Evolutionary conservation across 768 basidiomycete species (phyloP).

Genomic region (Sporobolomyces pararoseus): DNA sequence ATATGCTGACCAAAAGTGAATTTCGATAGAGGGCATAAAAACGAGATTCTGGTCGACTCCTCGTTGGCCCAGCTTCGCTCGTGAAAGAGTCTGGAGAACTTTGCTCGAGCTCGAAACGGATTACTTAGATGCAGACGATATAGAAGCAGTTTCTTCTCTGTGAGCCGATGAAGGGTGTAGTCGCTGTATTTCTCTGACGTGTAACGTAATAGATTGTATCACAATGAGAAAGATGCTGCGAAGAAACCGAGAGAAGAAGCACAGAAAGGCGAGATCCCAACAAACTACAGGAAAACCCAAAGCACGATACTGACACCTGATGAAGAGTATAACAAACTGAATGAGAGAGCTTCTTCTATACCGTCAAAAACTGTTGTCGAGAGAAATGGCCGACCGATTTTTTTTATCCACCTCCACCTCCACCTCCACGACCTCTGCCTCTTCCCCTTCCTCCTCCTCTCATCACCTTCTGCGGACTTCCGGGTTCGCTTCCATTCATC

Average conservation of each 20-base stretch:
- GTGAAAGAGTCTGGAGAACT: conserved; percentile 34
- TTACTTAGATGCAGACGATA: conserved; percentile 37
- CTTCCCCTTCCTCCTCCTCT: conserved; percentile 8
- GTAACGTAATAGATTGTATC: too few species aligned
- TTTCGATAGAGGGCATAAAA: conserved; percentile 14
- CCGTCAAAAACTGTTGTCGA: too few species aligned
- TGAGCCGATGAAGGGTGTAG: not conserved
- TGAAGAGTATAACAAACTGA: too few species aligned
- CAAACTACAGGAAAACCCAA: too few species aligned
- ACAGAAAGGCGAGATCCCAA: too few species aligned
- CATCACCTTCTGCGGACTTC: conserved; percentile 25
- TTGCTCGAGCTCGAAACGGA: conserved; percentile 27
- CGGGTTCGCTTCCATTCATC: conserved; percentile 13
- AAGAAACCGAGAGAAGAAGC: too few species aligned
- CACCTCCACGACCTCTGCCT: conserved; percentile 6
- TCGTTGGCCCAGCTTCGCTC: conserved; percentile 30
- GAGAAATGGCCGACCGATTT: too few species aligned
- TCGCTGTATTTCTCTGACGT: too few species aligned
- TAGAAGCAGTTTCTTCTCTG: conserved; percentile 27
- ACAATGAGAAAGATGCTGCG: too few species aligned
- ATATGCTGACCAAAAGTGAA: not conserved
- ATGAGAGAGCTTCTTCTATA: too few species aligned
- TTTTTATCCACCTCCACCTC: conserved; percentile 6
- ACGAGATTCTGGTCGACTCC: conserved; percentile 33
- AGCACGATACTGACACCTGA: too few species aligned